phyloP scores from a whole-genome alignment of 352 stramenopile genomes.

The Pythium rishiriense region DNA sequence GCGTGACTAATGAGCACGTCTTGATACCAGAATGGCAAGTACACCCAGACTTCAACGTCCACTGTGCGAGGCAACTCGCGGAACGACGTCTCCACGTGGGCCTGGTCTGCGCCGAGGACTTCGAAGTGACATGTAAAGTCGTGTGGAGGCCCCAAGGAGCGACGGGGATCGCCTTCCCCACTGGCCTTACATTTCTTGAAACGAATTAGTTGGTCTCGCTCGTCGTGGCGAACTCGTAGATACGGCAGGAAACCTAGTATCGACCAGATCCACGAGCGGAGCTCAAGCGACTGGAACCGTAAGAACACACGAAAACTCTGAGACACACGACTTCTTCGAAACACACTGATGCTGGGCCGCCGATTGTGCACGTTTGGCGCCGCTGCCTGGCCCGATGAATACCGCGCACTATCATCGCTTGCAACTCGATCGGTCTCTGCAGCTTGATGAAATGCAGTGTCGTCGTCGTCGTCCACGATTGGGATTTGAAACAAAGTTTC shows the following conservation, averaged over 20 bases:
- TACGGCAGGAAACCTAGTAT: constrained; percentile 31
- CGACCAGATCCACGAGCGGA: constrained; percentile 34
- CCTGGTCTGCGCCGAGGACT: neutral
- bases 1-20: constrained; percentile 30
- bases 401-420: neutral
- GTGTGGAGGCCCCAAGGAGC: neutral
- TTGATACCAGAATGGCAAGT: constrained; percentile 33
- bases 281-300: constrained; percentile 14
- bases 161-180: neutral
- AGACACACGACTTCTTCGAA: neutral
- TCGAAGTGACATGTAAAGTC: constrained; percentile 12
- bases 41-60: constrained; percentile 36
- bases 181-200: constrained; percentile 8
- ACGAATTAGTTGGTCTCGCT: constrained; percentile 5
- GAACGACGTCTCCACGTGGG: constrained; percentile 17
- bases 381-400: no score
- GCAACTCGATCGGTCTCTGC: neutral
- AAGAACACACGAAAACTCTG: constrained; percentile 16
- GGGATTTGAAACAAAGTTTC: constrained; percentile 18
- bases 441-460: neutral
- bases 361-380: neutral
- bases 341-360: neutral
- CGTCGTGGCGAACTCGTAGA: constrained; percentile 13
- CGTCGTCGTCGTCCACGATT: constrained; percentile 12
- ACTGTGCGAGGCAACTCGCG: constrained; percentile 27